phyloP scores from a whole-genome alignment of 805 yeast genomes.

The Sporopachydermia lactativora region DNA sequence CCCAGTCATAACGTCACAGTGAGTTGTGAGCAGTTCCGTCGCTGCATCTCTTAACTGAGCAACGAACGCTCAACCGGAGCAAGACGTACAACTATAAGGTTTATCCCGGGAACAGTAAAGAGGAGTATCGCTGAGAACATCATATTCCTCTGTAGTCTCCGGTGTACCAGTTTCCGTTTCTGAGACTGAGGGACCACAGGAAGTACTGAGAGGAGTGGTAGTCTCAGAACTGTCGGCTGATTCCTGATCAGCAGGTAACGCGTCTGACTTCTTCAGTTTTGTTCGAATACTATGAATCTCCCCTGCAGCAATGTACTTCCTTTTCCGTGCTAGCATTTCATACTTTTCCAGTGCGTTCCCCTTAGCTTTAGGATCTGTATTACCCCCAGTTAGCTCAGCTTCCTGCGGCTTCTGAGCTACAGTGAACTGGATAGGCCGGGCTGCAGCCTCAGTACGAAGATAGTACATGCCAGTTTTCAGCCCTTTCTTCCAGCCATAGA shows the following conservation, averaged over 20 bases:
- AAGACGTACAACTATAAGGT: constrained; percentile 22
- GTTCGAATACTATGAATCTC: too few relatives aligned
- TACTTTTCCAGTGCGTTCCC: too few relatives aligned
- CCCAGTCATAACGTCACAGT: too few relatives aligned
- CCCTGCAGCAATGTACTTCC: too few relatives aligned
- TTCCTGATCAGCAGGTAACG: too few relatives aligned
- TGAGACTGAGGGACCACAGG: constrained; percentile 5
- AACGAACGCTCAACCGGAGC: constrained; percentile 19
- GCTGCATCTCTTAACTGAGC: neutral
- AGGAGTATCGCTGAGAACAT: constrained; percentile 11
- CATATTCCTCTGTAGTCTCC: constrained; percentile 4
- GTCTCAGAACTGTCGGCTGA: too few relatives aligned
- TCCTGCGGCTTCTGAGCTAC: constrained; percentile 36
- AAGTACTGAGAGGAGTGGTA: too few relatives aligned
- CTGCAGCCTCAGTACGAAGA: constrained; percentile 93
- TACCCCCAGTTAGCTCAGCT: too few relatives aligned
- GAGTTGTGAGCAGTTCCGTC: too few relatives aligned
- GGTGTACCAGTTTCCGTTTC: constrained; percentile 3
- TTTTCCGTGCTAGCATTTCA: too few relatives aligned
- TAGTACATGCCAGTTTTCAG: constrained; percentile 98
- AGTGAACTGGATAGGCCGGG: constrained; percentile 94
- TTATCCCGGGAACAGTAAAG: constrained; percentile 11
- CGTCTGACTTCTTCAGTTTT: too few relatives aligned
- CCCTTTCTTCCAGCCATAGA: constrained; percentile 98
- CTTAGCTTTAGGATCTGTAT: too few relatives aligned